Conservation (phyloP, 345 rosid species). For the Pugionium cornutum region DNA sequence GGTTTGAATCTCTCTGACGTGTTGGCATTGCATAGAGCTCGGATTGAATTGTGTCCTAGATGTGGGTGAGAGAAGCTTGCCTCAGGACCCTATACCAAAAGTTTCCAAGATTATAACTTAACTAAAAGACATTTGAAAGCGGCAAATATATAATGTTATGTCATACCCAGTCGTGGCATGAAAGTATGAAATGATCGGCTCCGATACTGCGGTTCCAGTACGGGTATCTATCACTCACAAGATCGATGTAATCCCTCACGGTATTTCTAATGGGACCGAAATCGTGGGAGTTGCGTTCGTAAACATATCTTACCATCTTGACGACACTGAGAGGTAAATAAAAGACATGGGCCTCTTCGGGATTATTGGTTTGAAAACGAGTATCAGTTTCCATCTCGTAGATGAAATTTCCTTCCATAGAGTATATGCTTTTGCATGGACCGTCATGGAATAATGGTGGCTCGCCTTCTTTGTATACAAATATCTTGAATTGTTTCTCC, state of each 20-base stretch:
- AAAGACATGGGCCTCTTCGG: slow-evolving; percentile 67
- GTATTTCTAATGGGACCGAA: slow-evolving; percentile 67
- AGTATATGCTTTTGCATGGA: slow-evolving; percentile 89
- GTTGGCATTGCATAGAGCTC: slow-evolving; percentile 86
- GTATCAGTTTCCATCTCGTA: slow-evolving; percentile 48
- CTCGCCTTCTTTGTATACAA: slow-evolving; percentile 79
- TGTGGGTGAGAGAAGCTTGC: slow-evolving; percentile 63
- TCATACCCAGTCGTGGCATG: slow-evolving; percentile 88
- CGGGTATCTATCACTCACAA: slow-evolving; percentile 55
- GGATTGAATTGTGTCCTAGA: slow-evolving; percentile 55
- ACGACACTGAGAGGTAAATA: slow-evolving; percentile 82
- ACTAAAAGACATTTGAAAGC: not conserved
- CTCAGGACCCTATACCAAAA: slow-evolving; percentile 39
- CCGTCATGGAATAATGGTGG: slow-evolving; percentile 87
- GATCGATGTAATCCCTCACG: slow-evolving; percentile 62
- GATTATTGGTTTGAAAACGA: slow-evolving; percentile 56
- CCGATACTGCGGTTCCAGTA: slow-evolving; percentile 87
- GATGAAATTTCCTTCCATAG: slow-evolving; percentile 88
- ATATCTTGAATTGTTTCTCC: slow-evolving; percentile 79
- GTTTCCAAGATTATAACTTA: not conserved
- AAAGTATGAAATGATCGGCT: slow-evolving; percentile 82
- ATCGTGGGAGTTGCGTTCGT: slow-evolving; percentile 61
- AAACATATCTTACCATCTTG: slow-evolving; percentile 75
- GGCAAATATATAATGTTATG: not conserved
- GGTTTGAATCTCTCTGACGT: slow-evolving; percentile 86